A percentile compares a stretch with the other conserved stretches of the same genome.
Conservation (phyloP, 257 asterid genomes). For the Primulina huaijiensis region DNA sequence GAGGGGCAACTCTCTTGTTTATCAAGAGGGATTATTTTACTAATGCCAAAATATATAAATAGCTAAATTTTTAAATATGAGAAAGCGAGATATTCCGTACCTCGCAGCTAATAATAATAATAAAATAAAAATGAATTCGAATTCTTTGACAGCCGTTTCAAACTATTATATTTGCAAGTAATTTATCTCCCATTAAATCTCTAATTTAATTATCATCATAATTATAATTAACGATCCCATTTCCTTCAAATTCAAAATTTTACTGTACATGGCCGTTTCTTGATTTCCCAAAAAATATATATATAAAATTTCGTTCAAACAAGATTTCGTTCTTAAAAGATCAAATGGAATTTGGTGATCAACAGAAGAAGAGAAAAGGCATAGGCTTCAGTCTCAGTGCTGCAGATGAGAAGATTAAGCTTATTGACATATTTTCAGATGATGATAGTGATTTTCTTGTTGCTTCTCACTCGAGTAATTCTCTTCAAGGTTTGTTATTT, state of each 20-base stretch:
- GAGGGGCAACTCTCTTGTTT: too few relatives aligned
- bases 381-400: not conserved
- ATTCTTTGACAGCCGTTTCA: not conserved
- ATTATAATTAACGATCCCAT: not conserved
- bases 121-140: too few relatives aligned
- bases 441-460: not conserved
- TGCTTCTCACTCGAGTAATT: not conserved
- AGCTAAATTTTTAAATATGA: too few relatives aligned
- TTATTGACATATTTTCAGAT: not conserved
- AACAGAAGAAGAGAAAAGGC: not conserved
- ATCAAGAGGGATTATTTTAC: too few relatives aligned
- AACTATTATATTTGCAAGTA: not conserved
- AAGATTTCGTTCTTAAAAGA: too few relatives aligned
- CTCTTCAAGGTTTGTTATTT: not conserved
- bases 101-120: too few relatives aligned
- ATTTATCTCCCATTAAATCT: not conserved
- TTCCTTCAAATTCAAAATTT: not conserved
- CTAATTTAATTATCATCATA: too few relatives aligned
- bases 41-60: too few relatives aligned
- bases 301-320: too few relatives aligned
- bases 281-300: not conserved
- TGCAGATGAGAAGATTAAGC: not conserved
- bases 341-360: not conserved
- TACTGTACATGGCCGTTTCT: not conserved
- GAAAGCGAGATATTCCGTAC: too few relatives aligned